Evolutionary conservation across 164 flowering plant genomes (phyloP).

Genomic region (Berberis vulgaris): DNA sequence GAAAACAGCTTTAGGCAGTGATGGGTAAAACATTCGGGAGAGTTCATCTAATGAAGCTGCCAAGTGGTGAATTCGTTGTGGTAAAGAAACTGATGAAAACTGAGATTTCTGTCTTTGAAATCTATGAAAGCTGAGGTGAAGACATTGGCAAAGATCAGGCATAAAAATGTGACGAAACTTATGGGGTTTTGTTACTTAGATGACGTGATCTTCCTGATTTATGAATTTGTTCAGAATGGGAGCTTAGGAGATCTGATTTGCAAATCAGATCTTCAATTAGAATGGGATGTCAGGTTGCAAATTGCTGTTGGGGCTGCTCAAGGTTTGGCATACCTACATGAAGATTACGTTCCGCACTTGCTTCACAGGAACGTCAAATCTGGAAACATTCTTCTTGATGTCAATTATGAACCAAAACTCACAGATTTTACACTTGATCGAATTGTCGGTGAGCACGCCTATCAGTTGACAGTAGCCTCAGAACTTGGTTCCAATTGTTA

Average conservation of each 20-base stretch:
- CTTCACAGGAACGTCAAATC: slow-evolving; percentile 75
- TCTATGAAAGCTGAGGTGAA: slow-evolving; percentile 59
- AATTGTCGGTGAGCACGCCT: slow-evolving; percentile 56
- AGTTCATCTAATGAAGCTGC: slow-evolving; percentile 41
- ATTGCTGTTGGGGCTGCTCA: slow-evolving; percentile 79
- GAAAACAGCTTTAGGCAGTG: slow-evolving; percentile 35
- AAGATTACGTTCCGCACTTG: slow-evolving; percentile 51
- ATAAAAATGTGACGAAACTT: slow-evolving; percentile 54
- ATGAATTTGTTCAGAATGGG: slow-evolving; percentile 53
- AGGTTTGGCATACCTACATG: slow-evolving; percentile 77
- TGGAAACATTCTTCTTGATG: slow-evolving; percentile 62
- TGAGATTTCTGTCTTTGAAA: slow-evolving; percentile 38
- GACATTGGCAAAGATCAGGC: slow-evolving; percentile 71
- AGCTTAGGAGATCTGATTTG: slow-evolving; percentile 57
- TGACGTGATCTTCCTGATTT: slow-evolving; percentile 52
- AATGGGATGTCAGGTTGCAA: slow-evolving; percentile 49
- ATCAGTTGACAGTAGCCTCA: slow-evolving; percentile 37
- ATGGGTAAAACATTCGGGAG: slow-evolving; percentile 55
- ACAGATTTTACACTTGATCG: slow-evolving; percentile 68
- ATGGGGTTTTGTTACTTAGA: slow-evolving; percentile 59
- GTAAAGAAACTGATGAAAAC: slow-evolving; percentile 58
- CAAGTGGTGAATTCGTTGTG: slow-evolving; percentile 59
- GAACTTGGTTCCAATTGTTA: slow-evolving; percentile 43
- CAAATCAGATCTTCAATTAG: slow-evolving; percentile 31
- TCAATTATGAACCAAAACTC: slow-evolving; percentile 61